Evolutionary conservation across 352 stramenopile species (phyloP), one percentile per base, ranked within the genome.

Genomic region (Globisporangium radiosum): DNA sequence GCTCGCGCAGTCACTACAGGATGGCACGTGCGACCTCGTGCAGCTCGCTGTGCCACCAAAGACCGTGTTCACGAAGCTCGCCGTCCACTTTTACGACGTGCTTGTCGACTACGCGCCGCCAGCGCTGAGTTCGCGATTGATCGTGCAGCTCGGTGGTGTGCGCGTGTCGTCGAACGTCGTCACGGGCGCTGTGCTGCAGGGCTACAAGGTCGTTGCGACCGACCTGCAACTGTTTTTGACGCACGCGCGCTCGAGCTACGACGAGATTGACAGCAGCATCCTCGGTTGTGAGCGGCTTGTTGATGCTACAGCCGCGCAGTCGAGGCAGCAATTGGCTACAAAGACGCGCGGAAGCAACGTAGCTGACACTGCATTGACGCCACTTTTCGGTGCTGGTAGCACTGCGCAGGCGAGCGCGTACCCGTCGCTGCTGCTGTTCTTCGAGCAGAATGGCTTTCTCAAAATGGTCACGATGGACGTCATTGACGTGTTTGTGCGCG

Each of bases 41-140:
- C 81, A 76, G 25, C 65, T 94, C 11, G 85, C 84, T 5, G 73
- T 82, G 5, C 72, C 84, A 0, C 70, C 75, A 4, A 94, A 93
- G 60, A 92, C 84, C 7, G 75, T 94, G 6, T 95, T 95, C 57
- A 95, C 86, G 9, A 95, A 95, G 66, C 73, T 95, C 0, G 89
- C 90, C 44, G 74, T 95, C 37, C 91, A 91, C 51, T 83, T 92
- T 14, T 94, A 94, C 59, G 79, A 95, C 54, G 78, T 77, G 17
- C 60, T 92, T 7, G 63, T 93, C 6, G 86, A 95, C 63, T 95
- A 95, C 51, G 72, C 84, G 10, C 86, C 86, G 39, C 63, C 70
- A 15, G 75, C 67, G 6, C 55, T 92, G 48, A 66, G 69, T 8
- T 92, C 83, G 17, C 75, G 83, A n/a, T 61, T 87, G 8, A 88